These are phyloP conservation scores for Kitagawia praeruptora DNA, from an alignment of 129 eudicot species.

Conservation along the genomic window DNA sequence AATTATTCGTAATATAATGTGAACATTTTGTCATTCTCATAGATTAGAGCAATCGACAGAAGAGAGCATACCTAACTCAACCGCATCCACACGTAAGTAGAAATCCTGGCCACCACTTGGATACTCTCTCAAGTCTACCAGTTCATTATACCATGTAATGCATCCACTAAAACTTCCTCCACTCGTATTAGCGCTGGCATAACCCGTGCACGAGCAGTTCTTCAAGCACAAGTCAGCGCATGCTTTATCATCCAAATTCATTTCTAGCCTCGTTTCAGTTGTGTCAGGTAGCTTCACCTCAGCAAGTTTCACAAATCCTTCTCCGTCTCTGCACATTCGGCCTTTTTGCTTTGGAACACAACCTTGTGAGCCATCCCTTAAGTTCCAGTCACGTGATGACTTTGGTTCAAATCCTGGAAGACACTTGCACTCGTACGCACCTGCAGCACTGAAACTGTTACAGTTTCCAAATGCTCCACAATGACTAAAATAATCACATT, in stretches of 20 bases:
- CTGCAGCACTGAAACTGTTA: not conserved
- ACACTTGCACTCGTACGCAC: conserved; percentile 20
- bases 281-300: conserved; percentile 29
- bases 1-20: not conserved
- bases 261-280: not conserved
- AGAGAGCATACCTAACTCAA: conserved; percentile 35
- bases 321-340: conserved; percentile 19
- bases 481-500: not conserved
- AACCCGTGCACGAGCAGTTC: conserved; percentile 30
- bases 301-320: conserved; percentile 17
- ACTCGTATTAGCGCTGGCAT: conserved; percentile 10
- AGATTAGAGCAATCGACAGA: not conserved
- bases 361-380: conserved; percentile 14
- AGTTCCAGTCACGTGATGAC: conserved; percentile 4
- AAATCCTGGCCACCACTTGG: conserved; percentile 43
- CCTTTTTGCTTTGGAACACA: conserved; percentile 13
- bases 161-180: conserved; percentile 31
- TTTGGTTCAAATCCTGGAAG: conserved; percentile 29
- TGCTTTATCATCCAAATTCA: conserved; percentile 19
- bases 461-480: not conserved
- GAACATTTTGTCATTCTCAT: not conserved
- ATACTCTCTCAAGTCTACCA: conserved; percentile 33
- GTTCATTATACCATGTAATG: conserved; percentile 26
- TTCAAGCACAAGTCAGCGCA: conserved; percentile 17
- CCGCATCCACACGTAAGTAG: conserved; percentile 39